A percentile compares a stretch with the other conserved stretches of the same genome.
These are phyloP conservation scores for Purshia tridentata DNA, from an alignment of 306 rosid species.

Conservation along the genomic window DNA sequence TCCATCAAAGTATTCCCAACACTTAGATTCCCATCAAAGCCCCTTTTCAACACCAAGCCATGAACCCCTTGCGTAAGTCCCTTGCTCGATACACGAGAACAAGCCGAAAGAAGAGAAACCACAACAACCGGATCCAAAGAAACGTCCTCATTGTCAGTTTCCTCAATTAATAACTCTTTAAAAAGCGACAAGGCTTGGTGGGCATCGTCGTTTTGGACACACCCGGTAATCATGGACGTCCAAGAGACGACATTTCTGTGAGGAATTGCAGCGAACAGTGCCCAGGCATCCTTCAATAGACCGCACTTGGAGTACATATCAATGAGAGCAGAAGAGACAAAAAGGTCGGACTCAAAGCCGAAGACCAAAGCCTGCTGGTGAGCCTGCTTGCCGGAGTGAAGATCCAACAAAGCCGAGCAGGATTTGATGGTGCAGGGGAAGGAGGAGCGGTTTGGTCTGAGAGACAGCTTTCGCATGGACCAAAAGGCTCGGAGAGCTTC, in stretches of 20 bases:
- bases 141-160: slow-evolving; percentile 32
- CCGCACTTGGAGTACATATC: slow-evolving; percentile 82
- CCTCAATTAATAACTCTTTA: slow-evolving; percentile 58
- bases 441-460: slow-evolving; percentile 61
- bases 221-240: slow-evolving; percentile 72
- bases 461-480: slow-evolving; percentile 74
- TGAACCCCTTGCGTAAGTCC: slow-evolving; percentile 59
- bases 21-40: slow-evolving; percentile 51
- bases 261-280: slow-evolving; percentile 72
- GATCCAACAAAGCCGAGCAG: slow-evolving; percentile 67
- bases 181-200: slow-evolving; percentile 49
- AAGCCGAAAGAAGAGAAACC: slow-evolving; percentile 71
- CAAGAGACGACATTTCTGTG: slow-evolving; percentile 68
- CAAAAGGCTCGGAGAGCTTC: slow-evolving; percentile 80
- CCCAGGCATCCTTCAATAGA: slow-evolving; percentile 44
- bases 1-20: slow-evolving; percentile 86
- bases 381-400: slow-evolving; percentile 59
- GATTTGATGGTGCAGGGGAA: slow-evolving; percentile 84
- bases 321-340: slow-evolving; percentile 72
- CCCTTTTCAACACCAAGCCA: slow-evolving; percentile 63
- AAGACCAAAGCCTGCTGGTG: slow-evolving; percentile 78
- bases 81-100: slow-evolving; percentile 52
- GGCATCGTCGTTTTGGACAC: slow-evolving; percentile 51
- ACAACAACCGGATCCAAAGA: slow-evolving; percentile 54
- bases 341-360: slow-evolving; percentile 58